Percentiles rank a stretch among this genome's conserved stretches.
Conservation (phyloP, 2,329 filamentous ascomycete species). For the Amauroascus niger region DNA sequence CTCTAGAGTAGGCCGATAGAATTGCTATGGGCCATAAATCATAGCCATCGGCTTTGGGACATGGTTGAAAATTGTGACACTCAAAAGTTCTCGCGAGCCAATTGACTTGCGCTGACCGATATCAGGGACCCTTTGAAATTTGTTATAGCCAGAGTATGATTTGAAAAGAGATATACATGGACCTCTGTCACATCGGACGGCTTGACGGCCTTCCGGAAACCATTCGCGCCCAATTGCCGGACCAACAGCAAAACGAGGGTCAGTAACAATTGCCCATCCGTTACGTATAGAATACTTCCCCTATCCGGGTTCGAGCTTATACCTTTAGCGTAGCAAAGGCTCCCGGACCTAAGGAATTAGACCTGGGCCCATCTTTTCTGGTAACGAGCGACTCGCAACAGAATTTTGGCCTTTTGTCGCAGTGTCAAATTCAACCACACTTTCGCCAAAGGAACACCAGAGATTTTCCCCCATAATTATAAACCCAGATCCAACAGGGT, state of each 20-base stretch:
- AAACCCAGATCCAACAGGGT: slow-evolving; percentile 19
- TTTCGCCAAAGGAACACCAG: background rate
- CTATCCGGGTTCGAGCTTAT: background rate
- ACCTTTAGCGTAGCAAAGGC: background rate
- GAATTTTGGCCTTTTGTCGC: background rate
- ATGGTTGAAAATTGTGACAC: no score
- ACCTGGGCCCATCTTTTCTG: background rate
- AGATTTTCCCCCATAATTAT: slow-evolving; percentile 20
- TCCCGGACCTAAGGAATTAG: background rate
- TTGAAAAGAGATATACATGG: background rate
- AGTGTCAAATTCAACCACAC: background rate
- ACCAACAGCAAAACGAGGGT: background rate
- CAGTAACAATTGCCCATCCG: background rate
- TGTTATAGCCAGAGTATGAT: no score
- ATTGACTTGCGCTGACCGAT: no score
- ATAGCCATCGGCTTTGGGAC: no score
- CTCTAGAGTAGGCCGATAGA: no score
- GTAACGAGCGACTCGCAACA: background rate
- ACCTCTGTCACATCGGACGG: background rate
- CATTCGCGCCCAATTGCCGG: background rate
- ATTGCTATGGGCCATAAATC: no score
- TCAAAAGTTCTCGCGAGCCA: no score
- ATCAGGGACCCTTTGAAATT: no score
- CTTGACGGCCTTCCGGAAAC: background rate
- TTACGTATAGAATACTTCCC: background rate